These are phyloP conservation scores for Saccharomycopsis lassenensis DNA, from an alignment of 805 yeast species.

Conservation along the genomic window DNA sequence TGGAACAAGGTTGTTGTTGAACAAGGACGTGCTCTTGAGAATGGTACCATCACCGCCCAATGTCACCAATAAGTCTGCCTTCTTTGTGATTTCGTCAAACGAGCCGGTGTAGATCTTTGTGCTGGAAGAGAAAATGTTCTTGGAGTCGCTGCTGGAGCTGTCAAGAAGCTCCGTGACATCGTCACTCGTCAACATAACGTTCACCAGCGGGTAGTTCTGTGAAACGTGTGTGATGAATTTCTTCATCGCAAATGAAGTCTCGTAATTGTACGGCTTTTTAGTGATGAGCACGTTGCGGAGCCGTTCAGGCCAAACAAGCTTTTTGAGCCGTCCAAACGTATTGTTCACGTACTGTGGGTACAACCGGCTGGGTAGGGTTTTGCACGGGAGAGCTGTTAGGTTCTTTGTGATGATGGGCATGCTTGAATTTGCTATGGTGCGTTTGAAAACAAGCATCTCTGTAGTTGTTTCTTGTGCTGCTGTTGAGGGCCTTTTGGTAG, in stretches of 20 bases:
- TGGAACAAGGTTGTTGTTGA: constrained; percentile 64
- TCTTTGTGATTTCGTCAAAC: constrained; percentile 42
- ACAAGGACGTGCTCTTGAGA: constrained; percentile 69
- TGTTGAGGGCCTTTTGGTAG: too few species aligned
- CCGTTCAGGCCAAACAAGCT: constrained; percentile 57
- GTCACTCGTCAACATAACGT: constrained; percentile 66
- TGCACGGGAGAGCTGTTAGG: constrained; percentile 11
- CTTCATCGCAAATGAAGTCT: constrained; percentile 56
- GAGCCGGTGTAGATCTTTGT: constrained; percentile 38
- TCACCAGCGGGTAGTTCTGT: constrained; percentile 54
- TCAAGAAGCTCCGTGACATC: constrained; percentile 55
- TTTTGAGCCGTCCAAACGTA: constrained; percentile 46
- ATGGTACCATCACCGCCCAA: constrained; percentile 97
- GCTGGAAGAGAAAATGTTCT: constrained; percentile 9
- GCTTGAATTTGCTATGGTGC: too few species aligned
- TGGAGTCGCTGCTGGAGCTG: constrained; percentile 19
- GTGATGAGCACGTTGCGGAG: constrained; percentile 68
- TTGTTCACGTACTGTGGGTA: constrained; percentile 13
- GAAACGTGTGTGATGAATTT: constrained; percentile 53
- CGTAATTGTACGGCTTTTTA: constrained; percentile 71
- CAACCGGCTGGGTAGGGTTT: constrained; percentile 6
- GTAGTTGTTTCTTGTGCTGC: too few species aligned
- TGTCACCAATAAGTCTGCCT: constrained; percentile 73
- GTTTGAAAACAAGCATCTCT: too few species aligned
- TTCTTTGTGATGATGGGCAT: constrained; percentile 4